Evolutionary conservation across 495 filamentous ascomycete species (phyloP).

Genomic region (Copromyces sp.): DNA sequence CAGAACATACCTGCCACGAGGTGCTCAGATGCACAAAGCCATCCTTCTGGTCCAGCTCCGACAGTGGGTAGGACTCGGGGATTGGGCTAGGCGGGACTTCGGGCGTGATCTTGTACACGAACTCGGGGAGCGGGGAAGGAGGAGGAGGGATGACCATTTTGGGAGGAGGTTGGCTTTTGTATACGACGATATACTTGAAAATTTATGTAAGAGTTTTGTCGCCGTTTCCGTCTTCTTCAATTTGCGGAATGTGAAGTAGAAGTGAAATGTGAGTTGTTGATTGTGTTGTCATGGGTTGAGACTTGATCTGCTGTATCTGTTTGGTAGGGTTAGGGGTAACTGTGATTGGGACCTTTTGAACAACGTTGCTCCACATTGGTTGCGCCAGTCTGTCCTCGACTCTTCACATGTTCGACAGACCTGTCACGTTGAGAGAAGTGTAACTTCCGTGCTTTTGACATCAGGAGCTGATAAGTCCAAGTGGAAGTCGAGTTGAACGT

Average conservation of each 20-base stretch:
- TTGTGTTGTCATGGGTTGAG: neutral
- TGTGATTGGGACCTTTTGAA: neutral
- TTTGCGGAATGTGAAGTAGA: neutral
- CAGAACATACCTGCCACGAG: conserved; percentile 31
- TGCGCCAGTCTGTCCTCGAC: neutral
- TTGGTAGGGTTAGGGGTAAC: neutral
- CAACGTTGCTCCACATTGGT: neutral
- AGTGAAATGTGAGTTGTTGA: neutral
- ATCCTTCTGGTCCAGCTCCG: conserved; percentile 39
- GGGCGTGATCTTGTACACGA: conserved; percentile 43
- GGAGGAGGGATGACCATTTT: conserved; percentile 10
- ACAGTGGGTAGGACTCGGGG: conserved; percentile 36
- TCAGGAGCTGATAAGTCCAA: neutral
- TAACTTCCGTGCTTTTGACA: neutral
- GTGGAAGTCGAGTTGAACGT: neutral
- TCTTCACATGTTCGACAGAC: neutral
- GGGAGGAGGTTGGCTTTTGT: neutral
- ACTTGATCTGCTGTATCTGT: neutral
- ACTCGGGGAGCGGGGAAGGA: conserved; percentile 29
- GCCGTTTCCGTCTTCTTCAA: too few species aligned
- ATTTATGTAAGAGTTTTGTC: too few species aligned
- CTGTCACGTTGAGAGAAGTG: neutral
- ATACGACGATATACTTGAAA: neutral
- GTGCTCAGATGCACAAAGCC: conserved; percentile 45
- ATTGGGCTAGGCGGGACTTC: conserved; percentile 36